Conservation (phyloP, 202 grass and related monocot species). For the Alloteropsis angusta region DNA sequence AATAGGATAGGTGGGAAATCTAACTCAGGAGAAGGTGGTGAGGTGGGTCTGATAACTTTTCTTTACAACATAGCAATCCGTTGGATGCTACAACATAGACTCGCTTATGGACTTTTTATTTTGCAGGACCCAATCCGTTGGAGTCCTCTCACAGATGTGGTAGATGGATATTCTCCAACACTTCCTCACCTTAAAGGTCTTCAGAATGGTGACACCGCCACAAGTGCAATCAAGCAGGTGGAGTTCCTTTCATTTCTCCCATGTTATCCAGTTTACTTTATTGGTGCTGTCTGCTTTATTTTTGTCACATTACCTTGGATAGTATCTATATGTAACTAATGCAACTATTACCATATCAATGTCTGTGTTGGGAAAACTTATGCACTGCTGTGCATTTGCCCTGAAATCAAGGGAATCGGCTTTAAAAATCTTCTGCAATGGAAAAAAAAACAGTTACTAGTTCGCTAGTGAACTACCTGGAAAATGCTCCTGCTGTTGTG, state of each 20-base stretch:
- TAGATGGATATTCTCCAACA: constrained; percentile 97
- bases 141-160: constrained; percentile 90
- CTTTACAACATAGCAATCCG: constrained; percentile 19
- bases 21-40: constrained; percentile 99
- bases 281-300: not conserved
- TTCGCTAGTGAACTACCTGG: no score
- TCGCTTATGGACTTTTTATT: constrained; percentile 30
- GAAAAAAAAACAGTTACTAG: not conserved
- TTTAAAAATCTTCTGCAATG: not conserved
- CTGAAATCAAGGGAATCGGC: constrained; percentile 3
- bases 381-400: not conserved
- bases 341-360: not conserved
- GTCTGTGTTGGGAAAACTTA: not conserved
- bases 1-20: constrained; percentile 97
- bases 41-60: constrained; percentile 50
- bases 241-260: not conserved
- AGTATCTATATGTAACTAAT: not conserved
- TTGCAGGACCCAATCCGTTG: constrained; percentile 94
- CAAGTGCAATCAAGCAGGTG: constrained; percentile 99
- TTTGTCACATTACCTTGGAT: constrained; percentile 15
- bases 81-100: not conserved
- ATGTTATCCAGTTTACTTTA: constrained; percentile 13
- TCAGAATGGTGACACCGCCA: constrained; percentile 97
- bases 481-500: no score
- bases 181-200: constrained; percentile 98